These are phyloP conservation scores for Colletotrichum sp. DNA, from an alignment of 2,329 filamentous ascomycete species.

Conservation along the genomic window DNA sequence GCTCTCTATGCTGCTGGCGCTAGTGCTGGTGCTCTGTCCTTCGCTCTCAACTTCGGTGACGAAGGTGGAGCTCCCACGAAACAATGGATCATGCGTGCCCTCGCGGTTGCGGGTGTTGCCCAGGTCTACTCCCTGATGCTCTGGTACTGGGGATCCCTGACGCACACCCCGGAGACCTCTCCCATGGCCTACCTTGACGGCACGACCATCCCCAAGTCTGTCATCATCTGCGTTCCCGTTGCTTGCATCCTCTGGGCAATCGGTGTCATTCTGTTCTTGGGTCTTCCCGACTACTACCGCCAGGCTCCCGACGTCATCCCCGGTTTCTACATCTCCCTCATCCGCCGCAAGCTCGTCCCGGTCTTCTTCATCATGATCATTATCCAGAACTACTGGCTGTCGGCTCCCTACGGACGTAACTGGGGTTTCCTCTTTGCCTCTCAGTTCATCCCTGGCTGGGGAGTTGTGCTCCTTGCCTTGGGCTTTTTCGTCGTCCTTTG, in stretches of 20 bases:
- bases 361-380: slow-evolving; percentile 71
- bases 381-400: slow-evolving; percentile 72
- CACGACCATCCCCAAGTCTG: slow-evolving; percentile 28
- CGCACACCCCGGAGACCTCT: slow-evolving; percentile 12
- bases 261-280: slow-evolving; percentile 59
- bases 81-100: slow-evolving; percentile 71
- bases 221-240: slow-evolving; percentile 62
- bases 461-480: slow-evolving; percentile 60
- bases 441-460: slow-evolving; percentile 59
- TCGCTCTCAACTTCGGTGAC: slow-evolving; percentile 70
- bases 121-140: slow-evolving; percentile 69
- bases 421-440: slow-evolving; percentile 69
- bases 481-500: slow-evolving; percentile 62
- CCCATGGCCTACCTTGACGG: slow-evolving; percentile 31
- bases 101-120: slow-evolving; percentile 70
- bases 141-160: slow-evolving; percentile 66
- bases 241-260: slow-evolving; percentile 62
- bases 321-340: slow-evolving; percentile 67
- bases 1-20: slow-evolving; percentile 67
- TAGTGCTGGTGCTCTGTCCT: slow-evolving; percentile 67
- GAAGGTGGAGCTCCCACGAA: slow-evolving; percentile 67
- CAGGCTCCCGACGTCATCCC: slow-evolving; percentile 68
- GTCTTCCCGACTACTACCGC: slow-evolving; percentile 72
- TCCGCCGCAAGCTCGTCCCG: slow-evolving; percentile 67
- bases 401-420: slow-evolving; percentile 69